Conservation (phyloP, 305 asterid species). For the Rubia peregrina region DNA sequence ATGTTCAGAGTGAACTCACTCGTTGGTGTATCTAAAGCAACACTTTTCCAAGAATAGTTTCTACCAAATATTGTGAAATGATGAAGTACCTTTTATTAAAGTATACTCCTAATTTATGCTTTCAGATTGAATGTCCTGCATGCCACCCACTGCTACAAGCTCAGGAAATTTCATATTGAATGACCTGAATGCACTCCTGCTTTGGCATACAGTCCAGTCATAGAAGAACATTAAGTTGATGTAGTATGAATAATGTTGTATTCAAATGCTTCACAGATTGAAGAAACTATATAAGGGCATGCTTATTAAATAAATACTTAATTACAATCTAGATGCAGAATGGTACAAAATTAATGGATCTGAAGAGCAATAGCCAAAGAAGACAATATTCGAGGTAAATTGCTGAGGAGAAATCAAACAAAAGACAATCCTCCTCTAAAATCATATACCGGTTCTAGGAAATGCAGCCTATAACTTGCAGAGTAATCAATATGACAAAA, state of each 20-base stretch:
- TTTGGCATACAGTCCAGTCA: conserved; percentile 31
- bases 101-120: too few species aligned
- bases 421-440: background rate
- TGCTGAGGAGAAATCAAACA: background rate
- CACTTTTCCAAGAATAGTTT: too few species aligned
- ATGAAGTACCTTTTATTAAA: too few species aligned
- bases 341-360: background rate
- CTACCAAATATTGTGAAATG: too few species aligned
- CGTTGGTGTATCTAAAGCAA: too few species aligned
- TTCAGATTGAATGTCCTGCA: too few species aligned
- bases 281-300: background rate
- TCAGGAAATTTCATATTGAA: too few species aligned
- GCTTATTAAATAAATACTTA: background rate
- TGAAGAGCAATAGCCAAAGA: background rate
- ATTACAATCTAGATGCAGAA: background rate
- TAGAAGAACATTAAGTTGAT: conserved; percentile 17
- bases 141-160: too few species aligned
- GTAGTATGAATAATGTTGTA: background rate
- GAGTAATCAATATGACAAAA: too few species aligned
- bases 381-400: background rate
- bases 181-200: too few species aligned
- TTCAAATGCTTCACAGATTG: background rate
- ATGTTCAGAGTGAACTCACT: too few species aligned
- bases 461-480: background rate
- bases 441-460: background rate